Conservation (phyloP, 305 asterid genomes). For the Rubia tinctorum region DNA sequence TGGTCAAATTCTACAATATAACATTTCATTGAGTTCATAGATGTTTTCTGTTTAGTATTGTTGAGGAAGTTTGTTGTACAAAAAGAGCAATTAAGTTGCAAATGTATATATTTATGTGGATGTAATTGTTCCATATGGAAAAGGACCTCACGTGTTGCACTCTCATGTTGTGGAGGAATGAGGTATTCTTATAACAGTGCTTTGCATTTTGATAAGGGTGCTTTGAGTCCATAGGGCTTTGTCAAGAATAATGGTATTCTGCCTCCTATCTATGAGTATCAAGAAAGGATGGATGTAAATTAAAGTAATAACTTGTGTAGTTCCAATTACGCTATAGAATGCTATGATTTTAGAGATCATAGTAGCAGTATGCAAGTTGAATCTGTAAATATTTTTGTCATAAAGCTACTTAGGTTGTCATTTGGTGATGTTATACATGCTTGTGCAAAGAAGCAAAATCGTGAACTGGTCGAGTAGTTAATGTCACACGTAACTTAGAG, state of each 20-base stretch:
- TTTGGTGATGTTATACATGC: conserved; percentile 62
- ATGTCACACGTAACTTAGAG: conserved; percentile 61
- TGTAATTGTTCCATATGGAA: too few relatives aligned
- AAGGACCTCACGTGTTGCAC: too few relatives aligned
- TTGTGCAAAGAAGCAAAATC: conserved; percentile 51
- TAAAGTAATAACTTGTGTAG: conserved; percentile 17
- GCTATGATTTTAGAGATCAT: conserved; percentile 19
- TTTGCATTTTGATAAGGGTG: too few relatives aligned
- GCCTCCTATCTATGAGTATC: conserved; percentile 25
- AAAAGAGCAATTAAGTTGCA: too few relatives aligned
- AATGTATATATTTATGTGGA: too few relatives aligned
- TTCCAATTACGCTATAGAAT: conserved; percentile 26
- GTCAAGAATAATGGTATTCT: conserved; percentile 17
- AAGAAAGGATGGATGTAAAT: conserved; percentile 21
- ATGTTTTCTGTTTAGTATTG: too few relatives aligned
- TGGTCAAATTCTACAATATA: too few relatives aligned
- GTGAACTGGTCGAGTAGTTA: conserved; percentile 57
- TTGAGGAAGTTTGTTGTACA: too few relatives aligned
- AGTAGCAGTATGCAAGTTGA: conserved; percentile 28
- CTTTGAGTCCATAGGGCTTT: too few relatives aligned
- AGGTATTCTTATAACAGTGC: too few relatives aligned
- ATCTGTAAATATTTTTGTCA: conserved; percentile 36
- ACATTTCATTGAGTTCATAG: too few relatives aligned
- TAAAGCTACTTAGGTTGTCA: conserved; percentile 59
- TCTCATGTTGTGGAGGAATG: too few relatives aligned